These are phyloP conservation scores for Erodium moschatum DNA, from an alignment of 441 rosid species.

Conservation along the genomic window DNA sequence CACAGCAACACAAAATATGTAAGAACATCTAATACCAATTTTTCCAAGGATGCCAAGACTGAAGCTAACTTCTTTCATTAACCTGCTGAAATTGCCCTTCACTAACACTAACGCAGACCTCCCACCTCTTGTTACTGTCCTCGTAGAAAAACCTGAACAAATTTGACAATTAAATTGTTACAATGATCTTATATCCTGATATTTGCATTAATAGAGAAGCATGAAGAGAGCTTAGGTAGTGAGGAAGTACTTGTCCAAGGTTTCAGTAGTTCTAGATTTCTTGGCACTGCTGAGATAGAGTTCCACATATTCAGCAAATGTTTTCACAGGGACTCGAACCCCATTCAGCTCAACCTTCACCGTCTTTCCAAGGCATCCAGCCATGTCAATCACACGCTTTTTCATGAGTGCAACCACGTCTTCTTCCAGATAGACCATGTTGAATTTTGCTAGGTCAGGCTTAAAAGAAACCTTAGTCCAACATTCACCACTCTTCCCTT, in stretches of 20 bases:
- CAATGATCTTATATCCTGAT: neutral
- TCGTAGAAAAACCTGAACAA: slow-evolving; percentile 46
- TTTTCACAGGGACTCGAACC: slow-evolving; percentile 52
- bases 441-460: slow-evolving; percentile 75
- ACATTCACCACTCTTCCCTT: slow-evolving; percentile 59
- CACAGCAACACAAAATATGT: neutral
- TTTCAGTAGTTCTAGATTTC: slow-evolving; percentile 25
- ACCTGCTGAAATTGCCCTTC: slow-evolving; percentile 99
- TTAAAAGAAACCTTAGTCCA: slow-evolving; percentile 90
- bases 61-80: neutral
- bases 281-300: slow-evolving; percentile 52
- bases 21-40: neutral
- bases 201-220: neutral
- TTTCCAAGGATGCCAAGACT: neutral
- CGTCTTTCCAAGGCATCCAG: slow-evolving; percentile 92
- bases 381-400: slow-evolving; percentile 77
- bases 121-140: slow-evolving; percentile 80
- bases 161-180: slow-evolving; percentile 9
- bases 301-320: slow-evolving; percentile 67
- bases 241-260: slow-evolving; percentile 44
- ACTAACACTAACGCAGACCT: slow-evolving; percentile 63
- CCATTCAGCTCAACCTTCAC: slow-evolving; percentile 89
- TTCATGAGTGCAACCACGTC: slow-evolving; percentile 91
- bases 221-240: neutral
- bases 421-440: slow-evolving; percentile 66